Conservation (phyloP, 306 rosid genomes). For the Trifolium pratense region DNA sequence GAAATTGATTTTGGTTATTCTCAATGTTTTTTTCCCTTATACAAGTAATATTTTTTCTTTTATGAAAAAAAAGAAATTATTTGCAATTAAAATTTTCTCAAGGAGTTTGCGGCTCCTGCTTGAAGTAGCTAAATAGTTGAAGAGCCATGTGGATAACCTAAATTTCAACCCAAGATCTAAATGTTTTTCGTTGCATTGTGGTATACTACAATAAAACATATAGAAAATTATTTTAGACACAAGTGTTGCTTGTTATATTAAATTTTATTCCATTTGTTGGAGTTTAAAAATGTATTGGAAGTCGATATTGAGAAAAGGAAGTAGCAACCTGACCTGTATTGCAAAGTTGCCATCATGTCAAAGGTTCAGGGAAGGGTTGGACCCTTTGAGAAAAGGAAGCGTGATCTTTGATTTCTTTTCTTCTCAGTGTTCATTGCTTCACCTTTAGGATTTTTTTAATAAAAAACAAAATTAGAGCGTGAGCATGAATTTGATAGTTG, state of each 20-base stretch:
- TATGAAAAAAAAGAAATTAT: neutral
- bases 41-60: neutral
- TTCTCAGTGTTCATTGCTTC: neutral
- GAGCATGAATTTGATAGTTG: conserved; percentile 12
- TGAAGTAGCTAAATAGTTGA: conserved; percentile 1
- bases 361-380: neutral
- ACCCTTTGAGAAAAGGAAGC: conserved; percentile 11
- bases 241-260: conserved; percentile 15
- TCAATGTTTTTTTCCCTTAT: neutral
- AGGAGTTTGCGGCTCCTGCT: conserved; percentile 24
- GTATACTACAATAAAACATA: neutral
- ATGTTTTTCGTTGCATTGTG: conserved; percentile 1
- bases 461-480: neutral
- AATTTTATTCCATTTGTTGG: conserved; percentile 3
- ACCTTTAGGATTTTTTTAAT: conserved; percentile 22
- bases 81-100: neutral
- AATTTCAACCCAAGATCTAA: conserved; percentile 14
- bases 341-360: neutral
- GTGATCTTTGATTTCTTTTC: too few species aligned
- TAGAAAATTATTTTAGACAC: neutral
- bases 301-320: conserved; percentile 11
- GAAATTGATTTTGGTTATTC: conserved; percentile 14
- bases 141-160: conserved; percentile 16
- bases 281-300: conserved; percentile 18
- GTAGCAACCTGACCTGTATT: conserved; percentile 8